Evolutionary conservation across 345 rosid genomes (phyloP).

Genomic region (Aquilaria sinensis): DNA sequence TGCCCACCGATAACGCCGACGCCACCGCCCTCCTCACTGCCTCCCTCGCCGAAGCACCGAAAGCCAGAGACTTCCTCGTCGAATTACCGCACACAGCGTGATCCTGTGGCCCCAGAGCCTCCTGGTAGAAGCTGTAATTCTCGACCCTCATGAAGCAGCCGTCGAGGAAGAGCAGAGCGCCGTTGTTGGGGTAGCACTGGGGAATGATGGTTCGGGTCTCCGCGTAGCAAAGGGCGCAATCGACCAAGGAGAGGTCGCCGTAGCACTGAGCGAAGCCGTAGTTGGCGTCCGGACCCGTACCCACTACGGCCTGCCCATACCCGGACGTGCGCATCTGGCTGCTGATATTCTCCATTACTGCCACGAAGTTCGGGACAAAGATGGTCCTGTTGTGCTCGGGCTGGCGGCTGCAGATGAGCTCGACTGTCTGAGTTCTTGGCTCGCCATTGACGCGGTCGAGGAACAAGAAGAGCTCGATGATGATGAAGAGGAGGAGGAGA

Average conservation of each 20-base stretch:
- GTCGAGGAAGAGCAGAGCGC: slow-evolving; percentile 1
- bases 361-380: not conserved
- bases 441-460: not conserved
- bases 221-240: not conserved
- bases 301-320: not conserved
- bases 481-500: too few species aligned
- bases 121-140: slow-evolving; percentile 2
- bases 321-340: not conserved
- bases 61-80: not conserved
- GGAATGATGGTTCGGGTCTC: not conserved
- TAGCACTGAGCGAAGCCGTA: slow-evolving; percentile 1
- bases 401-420: not conserved
- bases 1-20: not conserved
- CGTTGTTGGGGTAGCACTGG: not conserved
- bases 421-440: not conserved
- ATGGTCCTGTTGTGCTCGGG: not conserved
- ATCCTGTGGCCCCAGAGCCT: not conserved
- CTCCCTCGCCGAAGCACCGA: not conserved
- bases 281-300: not conserved
- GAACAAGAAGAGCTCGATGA: not conserved
- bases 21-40: not conserved
- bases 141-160: not conserved
- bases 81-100: not conserved
- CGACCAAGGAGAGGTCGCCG: slow-evolving; percentile 1
- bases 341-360: not conserved